Evolutionary conservation across 164 flowering plant genomes (phyloP), one percentile per base, ranked within the genome.

Genomic region (Vitis rupestris): DNA sequence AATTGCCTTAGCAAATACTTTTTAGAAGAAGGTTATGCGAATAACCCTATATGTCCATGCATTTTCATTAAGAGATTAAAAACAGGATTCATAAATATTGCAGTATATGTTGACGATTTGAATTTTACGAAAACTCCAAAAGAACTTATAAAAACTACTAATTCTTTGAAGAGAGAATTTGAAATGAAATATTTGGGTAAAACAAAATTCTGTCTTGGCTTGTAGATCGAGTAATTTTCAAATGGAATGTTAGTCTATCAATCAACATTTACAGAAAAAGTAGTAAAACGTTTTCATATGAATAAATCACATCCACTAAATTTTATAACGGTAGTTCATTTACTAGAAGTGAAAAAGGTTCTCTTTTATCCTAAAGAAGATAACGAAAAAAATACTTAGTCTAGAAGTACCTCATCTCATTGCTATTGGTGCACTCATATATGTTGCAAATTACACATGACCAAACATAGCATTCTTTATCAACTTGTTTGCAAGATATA

Each of bases 1-100:
- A 72, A 72, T 48, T n/a, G 59, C 10, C 70, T 72, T 3, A 72
- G 66, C 31, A 71, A 72, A 47, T 72, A 72, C 16, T 58, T 72
- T 11, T 13, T 67, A 19, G 59, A 53, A 47, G 62, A 72, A 12
- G 72, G 65, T 48, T 69, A 69, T 69, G 13, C 3, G 15, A 69
- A 69, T 47, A 52, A 58, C n/a, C 51, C 47, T n/a, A 27, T 58
- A 19, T 19, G 23, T 1, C 23, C 23, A 19, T 55, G 59, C 27
- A 2, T 23, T 23, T 23, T 23, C 27, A 23, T 23, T 23, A 23
- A 23, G 27, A 23, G 2, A 23, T 23, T 23, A 23, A 23, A 23
- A 23, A 23, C 27, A 23, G 0, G 1, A 23, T 23, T 23, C 27
- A 23, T 2, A 23, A 23, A 23, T 23, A 23, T 23, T 23, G 27